These are phyloP conservation scores for Gamarada debralockiae DNA, from an alignment of 495 filamentous ascomycete species.

Conservation along the genomic window DNA sequence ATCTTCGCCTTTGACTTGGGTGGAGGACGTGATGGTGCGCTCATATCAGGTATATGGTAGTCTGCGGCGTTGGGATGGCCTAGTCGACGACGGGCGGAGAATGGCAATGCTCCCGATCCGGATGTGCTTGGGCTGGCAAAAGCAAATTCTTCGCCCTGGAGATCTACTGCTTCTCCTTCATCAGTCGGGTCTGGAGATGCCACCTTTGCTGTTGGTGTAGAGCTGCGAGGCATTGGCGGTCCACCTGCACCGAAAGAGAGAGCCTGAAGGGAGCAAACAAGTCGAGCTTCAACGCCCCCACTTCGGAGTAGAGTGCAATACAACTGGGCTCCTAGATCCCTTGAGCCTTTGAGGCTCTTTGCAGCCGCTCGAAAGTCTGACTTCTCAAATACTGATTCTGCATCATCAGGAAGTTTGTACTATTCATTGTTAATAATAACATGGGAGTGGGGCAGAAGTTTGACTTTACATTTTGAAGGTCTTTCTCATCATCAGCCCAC, in stretches of 20 bases:
- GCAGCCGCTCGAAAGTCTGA: slow-evolving; percentile 70
- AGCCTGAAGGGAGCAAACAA: slow-evolving; percentile 89
- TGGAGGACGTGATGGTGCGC: slow-evolving; percentile 16
- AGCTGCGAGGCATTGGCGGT: slow-evolving; percentile 31
- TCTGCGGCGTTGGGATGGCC: slow-evolving; percentile 25
- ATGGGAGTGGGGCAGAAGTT: slow-evolving; percentile 12
- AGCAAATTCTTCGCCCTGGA: neutral
- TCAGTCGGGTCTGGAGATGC: slow-evolving; percentile 33
- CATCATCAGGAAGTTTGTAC: slow-evolving; percentile 51
- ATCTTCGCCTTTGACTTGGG: slow-evolving; percentile 35
- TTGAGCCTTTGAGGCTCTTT: slow-evolving; percentile 63
- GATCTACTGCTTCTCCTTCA: slow-evolving; percentile 12
- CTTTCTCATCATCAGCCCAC: slow-evolving; percentile 64
- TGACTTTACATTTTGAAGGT: slow-evolving; percentile 55
- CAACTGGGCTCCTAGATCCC: slow-evolving; percentile 85
- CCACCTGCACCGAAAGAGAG: slow-evolving; percentile 63
- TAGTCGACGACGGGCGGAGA: slow-evolving; percentile 19
- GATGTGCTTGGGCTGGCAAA: neutral
- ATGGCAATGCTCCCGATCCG: neutral
- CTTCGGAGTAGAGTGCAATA: slow-evolving; percentile 83
- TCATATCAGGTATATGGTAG: slow-evolving; percentile 22
- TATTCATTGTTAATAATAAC: slow-evolving; percentile 23
- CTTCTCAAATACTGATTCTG: slow-evolving; percentile 50
- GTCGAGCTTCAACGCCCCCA: slow-evolving; percentile 72
- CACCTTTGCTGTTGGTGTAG: slow-evolving; percentile 39